A percentile compares a stretch with the other conserved stretches of the same genome.
These are phyloP conservation scores for Geotrichum bryndzae DNA, from an alignment of 1,139 yeast species.

Conservation along the genomic window DNA sequence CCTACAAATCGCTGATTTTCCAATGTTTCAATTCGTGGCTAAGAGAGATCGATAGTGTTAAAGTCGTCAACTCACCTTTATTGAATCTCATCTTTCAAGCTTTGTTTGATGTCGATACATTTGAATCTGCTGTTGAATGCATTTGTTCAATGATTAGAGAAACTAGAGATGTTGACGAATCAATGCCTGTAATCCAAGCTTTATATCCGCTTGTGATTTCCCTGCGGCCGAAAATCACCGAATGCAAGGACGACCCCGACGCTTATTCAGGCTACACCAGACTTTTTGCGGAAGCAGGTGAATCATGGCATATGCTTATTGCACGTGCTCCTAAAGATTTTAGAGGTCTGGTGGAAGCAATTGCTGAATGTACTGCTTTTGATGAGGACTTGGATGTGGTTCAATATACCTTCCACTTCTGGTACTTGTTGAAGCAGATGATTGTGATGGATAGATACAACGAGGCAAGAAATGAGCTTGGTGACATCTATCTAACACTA, in stretches of 20 bases:
- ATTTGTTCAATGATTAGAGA: slow-evolving; percentile 71
- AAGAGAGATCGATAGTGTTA: slow-evolving; percentile 69
- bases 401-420: slow-evolving; percentile 84
- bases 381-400: slow-evolving; percentile 84
- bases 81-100: slow-evolving; percentile 66
- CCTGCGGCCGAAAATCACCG: slow-evolving; percentile 47
- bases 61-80: slow-evolving; percentile 56
- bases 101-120: slow-evolving; percentile 56
- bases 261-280: slow-evolving; percentile 67
- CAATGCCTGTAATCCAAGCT: slow-evolving; percentile 53
- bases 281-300: slow-evolving; percentile 87
- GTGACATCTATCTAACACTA: slow-evolving; percentile 58
- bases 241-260: slow-evolving; percentile 58
- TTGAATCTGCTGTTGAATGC: slow-evolving; percentile 87
- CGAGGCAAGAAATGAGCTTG: slow-evolving; percentile 51
- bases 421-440: slow-evolving; percentile 79
- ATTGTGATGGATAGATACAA: slow-evolving; percentile 58
- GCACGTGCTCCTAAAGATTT: slow-evolving; percentile 70
- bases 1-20: slow-evolving; percentile 44
- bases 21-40: slow-evolving; percentile 88
- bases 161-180: slow-evolving; percentile 59
- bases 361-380: slow-evolving; percentile 55
- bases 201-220: slow-evolving; percentile 63
- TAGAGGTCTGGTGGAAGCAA: slow-evolving; percentile 66
- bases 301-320: slow-evolving; percentile 86